Evolutionary conservation across 2,329 filamentous ascomycete species (phyloP).

Genomic region (Lanzia echinophila): DNA sequence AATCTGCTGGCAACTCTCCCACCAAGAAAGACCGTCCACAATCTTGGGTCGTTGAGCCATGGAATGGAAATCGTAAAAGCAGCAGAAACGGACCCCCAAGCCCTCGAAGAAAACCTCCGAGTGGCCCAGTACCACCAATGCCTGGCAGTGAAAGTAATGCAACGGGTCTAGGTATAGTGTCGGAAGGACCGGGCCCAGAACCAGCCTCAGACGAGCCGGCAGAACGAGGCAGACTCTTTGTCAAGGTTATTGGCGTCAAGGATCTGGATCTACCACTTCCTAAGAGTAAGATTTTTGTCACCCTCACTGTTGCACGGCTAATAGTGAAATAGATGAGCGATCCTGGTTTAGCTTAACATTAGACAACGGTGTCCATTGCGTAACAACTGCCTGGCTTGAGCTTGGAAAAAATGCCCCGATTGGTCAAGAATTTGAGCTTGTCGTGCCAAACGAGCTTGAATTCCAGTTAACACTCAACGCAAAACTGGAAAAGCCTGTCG

Average conservation of each 20-base stretch:
- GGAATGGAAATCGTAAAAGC: conserved; percentile 76
- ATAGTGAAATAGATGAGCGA: conserved; percentile 59
- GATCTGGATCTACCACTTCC: conserved; percentile 88
- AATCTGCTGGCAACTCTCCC: conserved; percentile 62
- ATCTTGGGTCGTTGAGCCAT: conserved; percentile 94
- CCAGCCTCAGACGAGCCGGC: conserved; percentile 64
- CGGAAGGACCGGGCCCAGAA: conserved; percentile 45
- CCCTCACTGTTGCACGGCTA: conserved; percentile 16
- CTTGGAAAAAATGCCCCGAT: conserved; percentile 88
- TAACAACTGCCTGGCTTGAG: conserved; percentile 93
- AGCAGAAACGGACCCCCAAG: conserved; percentile 48
- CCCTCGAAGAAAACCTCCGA: conserved; percentile 32
- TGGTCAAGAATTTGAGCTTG: conserved; percentile 95
- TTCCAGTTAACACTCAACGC: conserved; percentile 97
- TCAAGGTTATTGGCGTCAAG: conserved; percentile 98
- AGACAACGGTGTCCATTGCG: conserved; percentile 97
- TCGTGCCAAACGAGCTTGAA: conserved; percentile 95
- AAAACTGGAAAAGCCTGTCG: conserved; percentile 70
- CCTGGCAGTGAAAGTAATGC: conserved; percentile 80
- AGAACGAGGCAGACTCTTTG: conserved; percentile 86
- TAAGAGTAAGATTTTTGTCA: conserved; percentile 61
- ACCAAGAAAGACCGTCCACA: conserved; percentile 71
- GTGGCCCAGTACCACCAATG: conserved; percentile 68
- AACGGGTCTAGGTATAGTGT: conserved; percentile 53
- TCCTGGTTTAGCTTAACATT: conserved; percentile 93